Base-by-base conservation (phyloP, 148 eudicot genomes). In the Heliamphora exappendiculata region DNA sequence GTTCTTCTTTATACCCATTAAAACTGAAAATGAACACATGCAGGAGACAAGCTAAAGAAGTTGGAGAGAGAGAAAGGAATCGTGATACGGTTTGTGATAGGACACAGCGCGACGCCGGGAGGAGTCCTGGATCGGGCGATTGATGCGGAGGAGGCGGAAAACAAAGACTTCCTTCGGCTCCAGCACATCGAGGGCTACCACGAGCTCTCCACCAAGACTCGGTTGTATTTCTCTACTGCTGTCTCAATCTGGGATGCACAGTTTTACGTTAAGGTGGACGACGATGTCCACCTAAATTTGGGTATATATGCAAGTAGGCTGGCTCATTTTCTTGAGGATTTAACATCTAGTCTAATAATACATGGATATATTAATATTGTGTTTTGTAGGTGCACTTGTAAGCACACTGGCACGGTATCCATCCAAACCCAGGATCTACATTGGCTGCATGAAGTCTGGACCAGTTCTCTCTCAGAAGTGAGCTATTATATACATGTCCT, bases 391-490 rank as follows among this genome's bases (percentile, higher is more conserved):
- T 6, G 78, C 65, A 73, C 86, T 94, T 49, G 91, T 82, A 54
- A 86, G 76, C 26, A 83, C 89, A 19, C 85, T 94, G 20, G 85
- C 94, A 51, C 79, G 79, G 68, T 78, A 94, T 75, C 82, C 86
- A 51, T 82, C 89, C 6, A 91, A 91, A 57, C 89, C 97, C 10
- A 84, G 94, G 80, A 80, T 86, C 47, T 94, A 94, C 74, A 91
- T 94, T 34, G 98, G 97, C 0, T 94, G 98, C 89, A 94, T 94
- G 98, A 91, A 94, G 73, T 91, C 98, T 34, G 98, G 98, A 47
- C 97, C 93, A 39, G 97, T 94, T 81, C 89, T 91, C 7, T 86
- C 87, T 45, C 82, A 90, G 49, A 94, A 90, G 97, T 94, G 72
- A 88, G 94, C 87, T 39, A 0, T n/a, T 29, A 14, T 66, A 37